phyloP scores from a whole-genome alignment of 2,329 filamentous ascomycete genomes.

The Plenodomus lindquistii region DNA sequence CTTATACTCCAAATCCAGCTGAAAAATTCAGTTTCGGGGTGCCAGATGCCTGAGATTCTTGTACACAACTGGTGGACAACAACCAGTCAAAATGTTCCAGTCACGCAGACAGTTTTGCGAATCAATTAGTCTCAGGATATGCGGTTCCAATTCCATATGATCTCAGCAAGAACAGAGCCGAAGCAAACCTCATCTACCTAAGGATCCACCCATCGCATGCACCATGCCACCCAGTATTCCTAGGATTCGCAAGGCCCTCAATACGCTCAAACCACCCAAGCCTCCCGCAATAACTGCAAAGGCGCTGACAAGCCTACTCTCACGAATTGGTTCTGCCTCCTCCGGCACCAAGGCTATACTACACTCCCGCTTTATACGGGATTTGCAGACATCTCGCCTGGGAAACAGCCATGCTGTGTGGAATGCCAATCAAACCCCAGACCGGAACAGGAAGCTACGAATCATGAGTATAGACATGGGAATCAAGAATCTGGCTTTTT shows the following conservation, averaged over 20 bases:
- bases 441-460: conserved; percentile 36
- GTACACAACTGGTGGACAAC: too few relatives aligned
- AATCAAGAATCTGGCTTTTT: conserved; percentile 78
- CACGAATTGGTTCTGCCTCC: conserved; percentile 61
- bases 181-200: not conserved
- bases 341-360: conserved; percentile 65
- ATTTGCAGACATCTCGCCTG: conserved; percentile 9
- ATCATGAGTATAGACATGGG: conserved; percentile 84
- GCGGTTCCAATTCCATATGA: too few relatives aligned
- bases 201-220: not conserved
- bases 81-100: too few relatives aligned
- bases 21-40: too few relatives aligned
- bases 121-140: too few relatives aligned
- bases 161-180: not conserved
- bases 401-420: not conserved
- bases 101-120: too few relatives aligned
- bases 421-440: conserved; percentile 13
- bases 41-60: too few relatives aligned
- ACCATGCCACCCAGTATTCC: not conserved
- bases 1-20: not conserved
- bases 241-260: not conserved
- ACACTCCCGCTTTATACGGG: conserved; percentile 53
- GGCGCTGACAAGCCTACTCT: conserved; percentile 63
- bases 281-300: conserved; percentile 47
- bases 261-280: conserved; percentile 5